Base-by-base conservation (phyloP, 192 early-diverging fungal genomes). In the Podila verticillata region DNA sequence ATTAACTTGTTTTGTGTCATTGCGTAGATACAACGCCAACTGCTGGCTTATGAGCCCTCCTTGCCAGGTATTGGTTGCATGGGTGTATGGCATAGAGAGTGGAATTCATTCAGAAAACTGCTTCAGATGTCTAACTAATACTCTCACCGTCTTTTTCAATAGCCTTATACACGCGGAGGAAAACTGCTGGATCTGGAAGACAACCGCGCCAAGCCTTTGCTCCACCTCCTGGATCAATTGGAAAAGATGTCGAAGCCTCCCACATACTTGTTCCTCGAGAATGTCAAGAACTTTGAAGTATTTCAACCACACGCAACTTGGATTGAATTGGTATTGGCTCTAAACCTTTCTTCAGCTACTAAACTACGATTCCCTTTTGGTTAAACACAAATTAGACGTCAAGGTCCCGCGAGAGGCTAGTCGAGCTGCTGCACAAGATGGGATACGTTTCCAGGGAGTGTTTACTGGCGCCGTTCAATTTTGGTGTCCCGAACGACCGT, bases 31-130 rank as follows among this genome's bases (percentile, higher is more conserved):
- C 69, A 70, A 88, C 12, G 93, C 93, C 1, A 88, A 93, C 73
- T 92, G 91, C 59, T 97, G 97, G 97, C 84, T 98, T 10, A 85
- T 97, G 59, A 94, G 93, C 65, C 97, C 97, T 30, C 97, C 97
- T 0, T 98, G 97, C 66, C 97, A 98, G 82, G 89, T 90, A 79
- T 54, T 10, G 7, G 10, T n/a, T 51, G 8, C 57, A 3, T 19
- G 10, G 15, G 39, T 15, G 2, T 44, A 15, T 7, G 17, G 17
- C 39, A 10, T 44, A 44, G 39, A 15, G 17, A 15, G 13, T 15
- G 39, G n/a, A 44, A 44, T 0, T 44, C 3, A 10, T 44, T 44
- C 12, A 15, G 10, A 3, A 44, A 44, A 17, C 15, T 44, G 39
- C 13, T 44, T 39, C 15, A 44, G 39, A 44, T 4, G 17, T 44